Base-by-base conservation (phyloP, 805 yeast genomes). In the Wickerhamiella hasegawae region DNA sequence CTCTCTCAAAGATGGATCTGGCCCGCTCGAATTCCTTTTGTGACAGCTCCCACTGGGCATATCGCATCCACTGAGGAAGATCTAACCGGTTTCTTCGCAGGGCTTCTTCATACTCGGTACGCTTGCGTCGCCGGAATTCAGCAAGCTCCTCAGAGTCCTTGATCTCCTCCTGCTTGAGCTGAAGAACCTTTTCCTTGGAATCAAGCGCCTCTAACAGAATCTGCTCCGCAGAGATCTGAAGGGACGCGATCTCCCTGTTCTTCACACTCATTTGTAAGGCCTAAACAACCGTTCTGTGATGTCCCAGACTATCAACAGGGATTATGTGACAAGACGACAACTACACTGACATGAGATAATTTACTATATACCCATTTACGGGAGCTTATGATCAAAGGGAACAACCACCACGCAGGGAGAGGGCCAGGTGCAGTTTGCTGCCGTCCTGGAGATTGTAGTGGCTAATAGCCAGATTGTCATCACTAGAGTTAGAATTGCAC, bases 371-470 rank as follows among this genome's bases (percentile, higher is more conserved):
- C n/a, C n/a, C n/a, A n/a, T n/a, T n/a, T n/a, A n/a, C n/a, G n/a
- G n/a, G n/a, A n/a, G n/a, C n/a, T n/a, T n/a, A n/a, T n/a, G n/a
- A n/a, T n/a, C n/a, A n/a, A n/a, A n/a, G n/a, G n/a, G n/a, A 28
- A 17, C 8, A 19, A 16, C 97, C 97, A 2, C 98, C 98, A 57
- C 97, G 75, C 35, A 87, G 69, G 2, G 97, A 87, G 47, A 87
- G 62, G 14, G 90, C 97, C 49, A 87, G 66, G 59, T 87, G 96
- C 47, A 87, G 63, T 35, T 83, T 82, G 29, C 87, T 70, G 10
- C 96, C 97, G 1, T 93, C 79, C 36, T 65, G 72, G 27, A 87
- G 68, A n/a, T 81, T 80, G 41, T 80, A 76, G 36, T 67, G 71
- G 32, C 65, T 71, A 5, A 83, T 73, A 1, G 90, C 71, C 48